Evolutionary conservation across 1,284 basidiomycete species (phyloP), one percentile per base, ranked within the genome.

Genomic region (Xerocomus nothofagi): DNA sequence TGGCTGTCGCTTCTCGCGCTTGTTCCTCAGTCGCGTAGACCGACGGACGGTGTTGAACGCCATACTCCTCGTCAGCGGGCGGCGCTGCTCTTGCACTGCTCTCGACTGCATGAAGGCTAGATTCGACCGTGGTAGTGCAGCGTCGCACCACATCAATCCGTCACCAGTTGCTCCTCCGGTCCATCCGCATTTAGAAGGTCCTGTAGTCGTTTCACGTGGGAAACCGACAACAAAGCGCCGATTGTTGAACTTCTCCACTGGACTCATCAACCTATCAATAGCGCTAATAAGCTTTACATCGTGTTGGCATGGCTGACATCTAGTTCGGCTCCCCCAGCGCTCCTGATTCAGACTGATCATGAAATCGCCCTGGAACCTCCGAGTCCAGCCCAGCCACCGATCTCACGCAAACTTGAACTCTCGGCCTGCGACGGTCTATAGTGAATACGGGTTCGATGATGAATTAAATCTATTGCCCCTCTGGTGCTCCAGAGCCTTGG

Each of bases 161-260:
- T 7, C 5, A 17, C 40, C 9, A 27, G 26, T 26, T 29, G 8
- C 37, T 2, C 17, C 26, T 46, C 49, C 50, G 60, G 54, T 53
- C 37, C 9, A 41, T 21, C 64, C 58, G 11, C 1, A 54, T 69
- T 69, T 64, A 61, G 63, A 68, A 65, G 58, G 67, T 69, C 14
- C 58, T 62, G 67, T 69, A 44, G 40, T 59, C 44, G 49, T 30
- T 37, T 26, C 7, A 23, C 57, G 61, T 66, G 61, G 58, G 62
- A 65, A 56, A 27, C 0, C 3, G 21, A 21, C 10, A 8, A 15
- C 15, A 21, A 21, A 18, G 21, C 21, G 43, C 21, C 24, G 7
- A n/a, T 17, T 10, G 7, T 31, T 27, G 23, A 24, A 24, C 6
- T 15, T 10, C 37, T 27, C 26, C 11, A 27, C 26, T 26, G n/a